These are phyloP conservation scores for Pleoardoris graminearum DNA, from an alignment of 2,329 filamentous ascomycete genomes.

Conservation along the genomic window DNA sequence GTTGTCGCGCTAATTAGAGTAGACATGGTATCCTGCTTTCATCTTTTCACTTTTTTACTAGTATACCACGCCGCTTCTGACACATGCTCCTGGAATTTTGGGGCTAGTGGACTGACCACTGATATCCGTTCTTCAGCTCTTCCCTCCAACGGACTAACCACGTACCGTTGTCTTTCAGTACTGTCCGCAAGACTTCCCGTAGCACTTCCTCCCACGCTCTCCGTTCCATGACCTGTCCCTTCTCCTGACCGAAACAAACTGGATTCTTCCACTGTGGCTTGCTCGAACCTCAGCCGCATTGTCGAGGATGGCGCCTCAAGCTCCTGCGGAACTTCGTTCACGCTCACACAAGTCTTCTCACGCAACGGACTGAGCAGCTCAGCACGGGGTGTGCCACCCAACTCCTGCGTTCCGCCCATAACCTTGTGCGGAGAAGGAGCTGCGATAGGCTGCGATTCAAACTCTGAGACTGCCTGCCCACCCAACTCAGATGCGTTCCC, in stretches of 20 bases:
- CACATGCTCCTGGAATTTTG: background rate
- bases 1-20: too few species aligned
- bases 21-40: too few species aligned
- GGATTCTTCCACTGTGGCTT: background rate
- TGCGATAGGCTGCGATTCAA: conserved; percentile 14
- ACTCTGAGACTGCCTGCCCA: conserved; percentile 24
- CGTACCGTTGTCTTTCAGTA: background rate
- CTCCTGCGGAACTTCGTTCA: conserved; percentile 18
- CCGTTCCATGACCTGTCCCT: background rate
- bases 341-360: conserved; percentile 23
- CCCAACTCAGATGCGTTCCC: conserved; percentile 27
- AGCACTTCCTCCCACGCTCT: background rate
- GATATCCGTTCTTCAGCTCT: background rate
- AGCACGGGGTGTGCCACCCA: conserved; percentile 29
- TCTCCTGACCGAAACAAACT: background rate
- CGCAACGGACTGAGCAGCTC: conserved; percentile 29
- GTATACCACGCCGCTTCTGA: background rate
- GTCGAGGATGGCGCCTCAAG: background rate
- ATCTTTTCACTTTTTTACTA: background rate
- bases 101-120: background rate
- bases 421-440: conserved; percentile 18
- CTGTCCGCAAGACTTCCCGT: background rate
- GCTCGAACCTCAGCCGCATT: background rate
- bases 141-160: background rate
- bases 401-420: conserved; percentile 23